Percentiles rank a stretch among this genome's conserved stretches.
Evolutionary conservation across 768 basidiomycete genomes (phyloP).

Genomic region (Tylopilus felleus): DNA sequence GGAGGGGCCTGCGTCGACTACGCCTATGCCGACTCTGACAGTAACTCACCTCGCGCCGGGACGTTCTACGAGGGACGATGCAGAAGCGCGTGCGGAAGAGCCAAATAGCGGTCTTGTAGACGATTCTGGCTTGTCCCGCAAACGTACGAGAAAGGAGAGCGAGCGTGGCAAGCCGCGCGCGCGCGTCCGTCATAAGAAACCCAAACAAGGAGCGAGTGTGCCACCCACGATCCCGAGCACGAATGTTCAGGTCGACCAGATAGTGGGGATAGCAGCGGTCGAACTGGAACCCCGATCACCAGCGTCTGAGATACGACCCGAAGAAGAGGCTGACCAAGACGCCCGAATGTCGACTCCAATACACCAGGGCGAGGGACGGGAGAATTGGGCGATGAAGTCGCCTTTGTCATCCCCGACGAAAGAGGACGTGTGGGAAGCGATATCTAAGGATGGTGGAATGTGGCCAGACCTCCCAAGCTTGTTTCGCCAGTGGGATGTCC

Average conservation of each 20-base stretch:
- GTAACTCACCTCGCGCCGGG: neutral
- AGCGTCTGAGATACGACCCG: neutral
- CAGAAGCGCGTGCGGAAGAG: no score
- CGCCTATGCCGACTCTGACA: neutral
- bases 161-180: neutral
- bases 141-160: neutral
- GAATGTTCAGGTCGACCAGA: constrained; percentile 15
- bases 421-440: neutral
- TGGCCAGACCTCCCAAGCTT: constrained; percentile 16
- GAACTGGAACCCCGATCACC: neutral
- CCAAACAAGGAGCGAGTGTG: neutral
- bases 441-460: neutral
- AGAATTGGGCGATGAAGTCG: neutral
- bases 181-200: neutral
- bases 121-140: neutral
- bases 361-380: neutral
- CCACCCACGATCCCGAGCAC: neutral
- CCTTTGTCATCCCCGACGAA: neutral
- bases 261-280: constrained; percentile 5
- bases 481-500: constrained; percentile 21
- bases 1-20: neutral
- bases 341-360: neutral
- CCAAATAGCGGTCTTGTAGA: no score
- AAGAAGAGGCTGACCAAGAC: neutral
- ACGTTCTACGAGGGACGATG: neutral